A percentile compares a stretch with the other conserved stretches of the same genome.
Evolutionary conservation across 805 yeast genomes (phyloP).

Genomic region (Scheffersomyces coipomensis): DNA sequence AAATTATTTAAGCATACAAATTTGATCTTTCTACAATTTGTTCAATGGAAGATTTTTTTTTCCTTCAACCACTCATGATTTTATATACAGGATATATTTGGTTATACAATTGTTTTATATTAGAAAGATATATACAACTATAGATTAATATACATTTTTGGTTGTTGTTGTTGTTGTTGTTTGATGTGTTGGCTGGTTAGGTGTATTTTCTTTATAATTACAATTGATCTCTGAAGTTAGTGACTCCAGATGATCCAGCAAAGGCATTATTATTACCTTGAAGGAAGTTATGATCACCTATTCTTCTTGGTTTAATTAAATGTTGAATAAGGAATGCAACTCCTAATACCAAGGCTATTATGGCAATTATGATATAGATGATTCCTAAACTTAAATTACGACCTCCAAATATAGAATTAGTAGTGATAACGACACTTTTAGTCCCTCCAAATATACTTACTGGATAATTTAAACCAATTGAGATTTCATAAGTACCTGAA

Average conservation of each 20-base stretch:
- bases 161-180: not conserved
- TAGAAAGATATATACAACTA: too few species aligned
- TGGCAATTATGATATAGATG: constrained; percentile 82
- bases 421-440: constrained; percentile 76
- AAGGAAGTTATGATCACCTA: constrained; percentile 74
- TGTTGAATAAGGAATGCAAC: constrained; percentile 77
- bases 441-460: constrained; percentile 85
- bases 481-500: constrained; percentile 69
- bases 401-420: constrained; percentile 84
- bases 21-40: too few species aligned
- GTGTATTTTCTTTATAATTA: too few species aligned
- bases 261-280: constrained; percentile 22
- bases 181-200: too few species aligned
- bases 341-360: constrained; percentile 68
- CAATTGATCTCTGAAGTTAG: constrained; percentile 25
- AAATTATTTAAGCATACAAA: too few species aligned
- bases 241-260: constrained; percentile 5
- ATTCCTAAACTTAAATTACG: constrained; percentile 82
- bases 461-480: constrained; percentile 76
- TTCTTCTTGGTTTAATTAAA: constrained; percentile 75
- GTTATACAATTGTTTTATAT: not conserved
- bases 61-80: too few species aligned
- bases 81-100: not conserved
- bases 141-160: too few species aligned
- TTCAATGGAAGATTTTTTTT: not conserved